These are phyloP conservation scores for Xanthoconium purpureum DNA, from an alignment of 768 basidiomycete species.

Conservation along the genomic window DNA sequence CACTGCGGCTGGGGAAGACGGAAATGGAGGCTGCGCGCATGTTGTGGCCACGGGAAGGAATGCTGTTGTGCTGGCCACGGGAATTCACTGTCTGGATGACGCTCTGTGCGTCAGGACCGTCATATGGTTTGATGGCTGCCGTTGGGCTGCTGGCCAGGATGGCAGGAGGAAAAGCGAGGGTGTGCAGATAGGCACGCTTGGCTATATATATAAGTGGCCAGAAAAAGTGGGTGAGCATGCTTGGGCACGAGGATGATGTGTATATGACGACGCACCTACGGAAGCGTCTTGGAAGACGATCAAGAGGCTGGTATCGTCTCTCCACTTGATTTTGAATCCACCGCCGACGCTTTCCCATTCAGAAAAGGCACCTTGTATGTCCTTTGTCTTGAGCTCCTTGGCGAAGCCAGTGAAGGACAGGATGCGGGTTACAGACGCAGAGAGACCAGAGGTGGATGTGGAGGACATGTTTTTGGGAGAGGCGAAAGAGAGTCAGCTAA, in stretches of 20 bases:
- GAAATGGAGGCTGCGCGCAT: slow-evolving; percentile 67
- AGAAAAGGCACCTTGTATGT: slow-evolving; percentile 86
- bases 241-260: neutral
- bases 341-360: slow-evolving; percentile 85
- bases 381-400: slow-evolving; percentile 95
- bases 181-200: slow-evolving; percentile 65
- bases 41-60: slow-evolving; percentile 68
- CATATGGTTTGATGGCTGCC: slow-evolving; percentile 84
- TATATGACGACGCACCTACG: slow-evolving; percentile 62
- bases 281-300: slow-evolving; percentile 92
- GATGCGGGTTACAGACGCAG: slow-evolving; percentile 95
- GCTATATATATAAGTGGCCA: slow-evolving; percentile 13
- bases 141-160: slow-evolving; percentile 53
- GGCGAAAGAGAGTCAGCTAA: slow-evolving; percentile 14
- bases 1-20: slow-evolving; percentile 54
- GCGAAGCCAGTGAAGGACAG: slow-evolving; percentile 90
- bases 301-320: slow-evolving; percentile 91
- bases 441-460: slow-evolving; percentile 73
- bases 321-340: slow-evolving; percentile 99
- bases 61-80: slow-evolving; percentile 58
- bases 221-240: neutral
- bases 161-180: slow-evolving; percentile 78
- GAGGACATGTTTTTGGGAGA: slow-evolving; percentile 46
- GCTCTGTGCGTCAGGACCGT: slow-evolving; percentile 85
- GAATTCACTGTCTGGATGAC: slow-evolving; percentile 84